Evolutionary conservation across 2,329 filamentous ascomycete species (phyloP).

Genomic region (Fusarium acutatum): DNA sequence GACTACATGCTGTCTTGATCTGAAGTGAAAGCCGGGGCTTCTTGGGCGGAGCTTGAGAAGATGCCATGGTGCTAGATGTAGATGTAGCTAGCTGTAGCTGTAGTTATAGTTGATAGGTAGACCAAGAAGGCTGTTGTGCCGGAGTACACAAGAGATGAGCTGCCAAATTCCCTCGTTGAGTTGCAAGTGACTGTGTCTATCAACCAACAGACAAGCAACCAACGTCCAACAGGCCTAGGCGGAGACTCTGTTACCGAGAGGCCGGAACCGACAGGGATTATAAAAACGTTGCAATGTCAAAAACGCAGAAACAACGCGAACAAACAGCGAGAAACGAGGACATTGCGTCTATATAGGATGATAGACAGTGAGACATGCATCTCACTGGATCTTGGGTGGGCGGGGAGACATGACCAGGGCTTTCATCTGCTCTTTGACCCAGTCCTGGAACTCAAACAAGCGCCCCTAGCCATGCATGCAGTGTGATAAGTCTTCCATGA

Average conservation of each 20-base stretch:
- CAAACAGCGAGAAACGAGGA: constrained; percentile 37
- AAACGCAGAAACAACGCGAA: constrained; percentile 24
- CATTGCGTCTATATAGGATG: constrained; percentile 42
- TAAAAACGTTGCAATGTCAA: constrained; percentile 29
- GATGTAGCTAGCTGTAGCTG: not conserved
- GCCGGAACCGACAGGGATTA: constrained; percentile 39
- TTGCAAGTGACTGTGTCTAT: constrained; percentile 16
- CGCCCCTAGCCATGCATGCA: constrained; percentile 44
- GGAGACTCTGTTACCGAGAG: constrained; percentile 33
- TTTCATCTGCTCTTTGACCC: constrained; percentile 10
- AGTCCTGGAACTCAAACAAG: constrained; percentile 32
- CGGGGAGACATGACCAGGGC: constrained; percentile 8
- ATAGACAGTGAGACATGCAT: constrained; percentile 18
- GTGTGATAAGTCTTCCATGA: constrained; percentile 39
- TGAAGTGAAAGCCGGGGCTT: constrained; percentile 66
- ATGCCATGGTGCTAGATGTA: constrained; percentile 47
- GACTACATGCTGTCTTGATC: constrained; percentile 56
- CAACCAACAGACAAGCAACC: constrained; percentile 30
- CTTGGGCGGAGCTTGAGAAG: constrained; percentile 51
- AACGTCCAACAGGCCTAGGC: constrained; percentile 27
- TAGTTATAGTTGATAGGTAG: constrained; percentile 7
- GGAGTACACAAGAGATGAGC: constrained; percentile 4
- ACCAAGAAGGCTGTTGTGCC: not conserved
- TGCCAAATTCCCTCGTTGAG: not conserved
- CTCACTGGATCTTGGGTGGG: constrained; percentile 15